Conservation (phyloP, 495 filamentous ascomycete genomes). For the Talaromyces proteolyticus region DNA sequence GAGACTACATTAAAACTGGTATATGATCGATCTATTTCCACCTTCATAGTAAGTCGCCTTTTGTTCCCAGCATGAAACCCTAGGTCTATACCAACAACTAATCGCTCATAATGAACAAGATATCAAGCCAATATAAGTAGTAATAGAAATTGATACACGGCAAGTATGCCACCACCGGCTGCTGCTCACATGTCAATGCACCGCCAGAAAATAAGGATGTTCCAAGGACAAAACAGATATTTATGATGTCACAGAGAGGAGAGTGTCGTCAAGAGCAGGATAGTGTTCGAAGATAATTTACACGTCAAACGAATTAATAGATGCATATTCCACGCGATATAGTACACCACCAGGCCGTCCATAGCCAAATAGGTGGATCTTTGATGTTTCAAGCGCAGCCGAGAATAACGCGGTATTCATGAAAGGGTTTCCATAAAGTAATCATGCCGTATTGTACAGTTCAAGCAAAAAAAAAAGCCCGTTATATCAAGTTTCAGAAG, state of each 20-base stretch:
- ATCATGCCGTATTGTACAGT: conserved; percentile 39
- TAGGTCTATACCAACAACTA: not conserved
- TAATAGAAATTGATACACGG: not conserved
- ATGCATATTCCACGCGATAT: not conserved
- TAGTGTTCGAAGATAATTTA: not conserved
- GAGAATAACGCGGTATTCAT: not conserved
- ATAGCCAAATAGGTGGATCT: too few relatives aligned
- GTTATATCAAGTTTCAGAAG: not conserved
- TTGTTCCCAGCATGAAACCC: not conserved
- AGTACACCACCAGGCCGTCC: not conserved
- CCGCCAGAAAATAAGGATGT: not conserved
- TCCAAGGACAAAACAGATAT: conserved; percentile 5
- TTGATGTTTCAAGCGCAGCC: too few relatives aligned
- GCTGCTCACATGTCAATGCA: conserved; percentile 5
- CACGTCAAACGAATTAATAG: not conserved
- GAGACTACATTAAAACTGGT: too few relatives aligned
- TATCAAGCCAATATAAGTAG: not conserved
- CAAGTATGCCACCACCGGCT: not conserved
- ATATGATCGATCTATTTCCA: not conserved
- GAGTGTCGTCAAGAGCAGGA: not conserved
- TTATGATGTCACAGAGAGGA: conserved; percentile 6
- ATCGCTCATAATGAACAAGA: not conserved
- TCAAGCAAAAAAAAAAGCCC: conserved; percentile 12
- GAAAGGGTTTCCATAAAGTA: conserved; percentile 6
- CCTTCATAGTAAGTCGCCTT: not conserved